phyloP scores from a whole-genome alignment of 2,329 filamentous ascomycete species.

The Elsinoe perseae region DNA sequence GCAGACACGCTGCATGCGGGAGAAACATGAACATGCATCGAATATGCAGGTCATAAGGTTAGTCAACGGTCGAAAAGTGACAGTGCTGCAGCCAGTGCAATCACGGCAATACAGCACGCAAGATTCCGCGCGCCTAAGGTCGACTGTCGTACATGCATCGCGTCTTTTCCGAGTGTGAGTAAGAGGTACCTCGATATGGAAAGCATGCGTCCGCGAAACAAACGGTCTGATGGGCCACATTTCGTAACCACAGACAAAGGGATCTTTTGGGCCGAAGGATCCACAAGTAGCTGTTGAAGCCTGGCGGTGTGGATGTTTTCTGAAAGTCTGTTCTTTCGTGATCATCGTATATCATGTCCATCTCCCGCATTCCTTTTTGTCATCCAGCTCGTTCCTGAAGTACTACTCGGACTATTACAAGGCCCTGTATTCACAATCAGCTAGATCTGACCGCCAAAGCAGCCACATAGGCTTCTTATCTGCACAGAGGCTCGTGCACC shows the following conservation, averaged over 20 bases:
- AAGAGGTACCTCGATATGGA: conserved; percentile 8
- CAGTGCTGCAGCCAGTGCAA: neutral
- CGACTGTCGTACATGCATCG: neutral
- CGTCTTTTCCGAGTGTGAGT: neutral
- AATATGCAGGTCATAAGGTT: conserved; percentile 6
- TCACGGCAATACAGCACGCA: conserved; percentile 4
- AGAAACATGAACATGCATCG: neutral
- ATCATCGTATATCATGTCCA: conserved; percentile 11
- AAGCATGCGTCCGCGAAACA: conserved; percentile 5
- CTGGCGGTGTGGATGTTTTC: conserved; percentile 7
- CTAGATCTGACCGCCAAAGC: conserved; percentile 9
- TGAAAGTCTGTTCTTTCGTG: conserved; percentile 8
- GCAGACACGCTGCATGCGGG: neutral
- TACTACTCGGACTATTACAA: neutral
- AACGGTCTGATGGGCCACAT: conserved; percentile 11
- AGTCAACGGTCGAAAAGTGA: conserved; percentile 12
- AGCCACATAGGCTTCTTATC: conserved; percentile 12
- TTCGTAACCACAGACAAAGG: conserved; percentile 13
- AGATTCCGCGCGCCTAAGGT: neutral
- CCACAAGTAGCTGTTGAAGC: conserved; percentile 10
- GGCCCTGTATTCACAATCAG: neutral
- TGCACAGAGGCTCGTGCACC: conserved; percentile 11
- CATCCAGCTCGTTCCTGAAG: neutral
- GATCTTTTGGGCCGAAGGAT: conserved; percentile 6
- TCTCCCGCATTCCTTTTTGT: neutral